A percentile compares a stretch with the other conserved stretches of the same genome.
Conservation (phyloP, 176 grass and related monocot species). For the Carex pumila region DNA sequence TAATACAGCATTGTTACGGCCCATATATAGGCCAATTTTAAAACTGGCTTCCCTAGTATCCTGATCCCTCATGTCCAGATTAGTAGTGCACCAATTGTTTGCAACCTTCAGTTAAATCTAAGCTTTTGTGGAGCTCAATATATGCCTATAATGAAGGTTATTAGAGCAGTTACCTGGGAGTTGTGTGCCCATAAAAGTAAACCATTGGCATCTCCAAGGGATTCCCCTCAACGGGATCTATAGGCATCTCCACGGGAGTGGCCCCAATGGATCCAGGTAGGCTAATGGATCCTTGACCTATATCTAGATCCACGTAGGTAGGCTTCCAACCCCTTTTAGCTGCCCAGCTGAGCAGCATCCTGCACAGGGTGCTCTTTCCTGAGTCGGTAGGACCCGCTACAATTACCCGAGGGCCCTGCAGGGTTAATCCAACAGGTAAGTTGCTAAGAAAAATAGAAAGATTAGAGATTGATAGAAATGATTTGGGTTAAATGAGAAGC, state of each 20-base stretch:
- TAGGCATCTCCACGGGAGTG: conserved; percentile 88
- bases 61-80: neutral
- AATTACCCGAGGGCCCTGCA: conserved; percentile 81
- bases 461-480: neutral
- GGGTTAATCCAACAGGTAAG: conserved; percentile 10
- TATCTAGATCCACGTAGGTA: conserved; percentile 87
- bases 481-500: conserved; percentile 38
- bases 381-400: conserved; percentile 83
- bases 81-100: neutral
- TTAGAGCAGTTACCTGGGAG: conserved; percentile 42
- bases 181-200: conserved; percentile 81
- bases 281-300: conserved; percentile 88
- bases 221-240: conserved; percentile 87
- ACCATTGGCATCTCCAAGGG: conserved; percentile 93
- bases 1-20: neutral
- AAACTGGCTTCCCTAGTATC: neutral
- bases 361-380: conserved; percentile 87
- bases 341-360: conserved; percentile 90
- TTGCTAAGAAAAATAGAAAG: neutral
- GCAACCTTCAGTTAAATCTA: neutral
- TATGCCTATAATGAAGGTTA: neutral
- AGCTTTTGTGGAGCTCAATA: neutral
- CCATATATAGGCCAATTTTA: neutral
- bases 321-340: conserved; percentile 83
- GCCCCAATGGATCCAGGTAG: conserved; percentile 84